A percentile compares a stretch with the other conserved stretches of the same genome.
These are phyloP conservation scores for Globisporangium rhizosaccharum DNA, from an alignment of 352 stramenopile species.

Conservation along the genomic window DNA sequence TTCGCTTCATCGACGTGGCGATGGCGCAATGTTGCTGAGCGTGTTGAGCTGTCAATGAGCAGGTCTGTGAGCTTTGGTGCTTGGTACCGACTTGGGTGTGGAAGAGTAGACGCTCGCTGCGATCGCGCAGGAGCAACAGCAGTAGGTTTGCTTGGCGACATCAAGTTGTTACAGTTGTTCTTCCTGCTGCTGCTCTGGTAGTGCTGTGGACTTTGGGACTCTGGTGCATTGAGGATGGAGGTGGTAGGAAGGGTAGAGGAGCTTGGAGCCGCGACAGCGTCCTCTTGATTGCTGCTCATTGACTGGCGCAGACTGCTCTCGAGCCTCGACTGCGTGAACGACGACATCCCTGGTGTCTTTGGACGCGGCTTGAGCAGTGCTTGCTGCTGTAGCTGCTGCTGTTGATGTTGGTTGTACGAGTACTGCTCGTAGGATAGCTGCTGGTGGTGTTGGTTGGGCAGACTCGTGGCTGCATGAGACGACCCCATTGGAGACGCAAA, in stretches of 20 bases:
- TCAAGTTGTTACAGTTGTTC: too few relatives aligned
- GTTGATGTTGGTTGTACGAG: not conserved
- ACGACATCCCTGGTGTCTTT: not conserved
- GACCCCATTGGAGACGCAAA: not conserved
- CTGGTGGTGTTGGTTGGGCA: not conserved
- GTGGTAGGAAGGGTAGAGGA: not conserved
- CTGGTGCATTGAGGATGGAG: not conserved
- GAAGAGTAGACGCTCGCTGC: not conserved
- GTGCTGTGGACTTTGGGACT: not conserved
- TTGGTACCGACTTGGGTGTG: constrained; percentile 5
- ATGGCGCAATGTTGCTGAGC: constrained; percentile 17
- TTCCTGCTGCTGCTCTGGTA: not conserved
- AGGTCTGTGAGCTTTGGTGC: constrained; percentile 27
- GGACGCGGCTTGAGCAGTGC: not conserved
- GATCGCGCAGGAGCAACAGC: not conserved
- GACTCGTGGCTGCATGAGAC: too few relatives aligned
- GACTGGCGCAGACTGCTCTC: constrained; percentile 13
- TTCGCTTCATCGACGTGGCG: constrained; percentile 40
- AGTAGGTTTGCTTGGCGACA: not conserved
- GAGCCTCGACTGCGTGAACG: constrained; percentile 8
- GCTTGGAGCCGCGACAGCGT: not conserved
- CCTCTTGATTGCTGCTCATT: constrained; percentile 10
- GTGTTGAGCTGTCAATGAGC: constrained; percentile 48
- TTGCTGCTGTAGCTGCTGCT: not conserved
- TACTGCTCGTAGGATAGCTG: not conserved